phyloP scores from a whole-genome alignment of 140 eudicot species.

The Anethum foeniculum region DNA sequence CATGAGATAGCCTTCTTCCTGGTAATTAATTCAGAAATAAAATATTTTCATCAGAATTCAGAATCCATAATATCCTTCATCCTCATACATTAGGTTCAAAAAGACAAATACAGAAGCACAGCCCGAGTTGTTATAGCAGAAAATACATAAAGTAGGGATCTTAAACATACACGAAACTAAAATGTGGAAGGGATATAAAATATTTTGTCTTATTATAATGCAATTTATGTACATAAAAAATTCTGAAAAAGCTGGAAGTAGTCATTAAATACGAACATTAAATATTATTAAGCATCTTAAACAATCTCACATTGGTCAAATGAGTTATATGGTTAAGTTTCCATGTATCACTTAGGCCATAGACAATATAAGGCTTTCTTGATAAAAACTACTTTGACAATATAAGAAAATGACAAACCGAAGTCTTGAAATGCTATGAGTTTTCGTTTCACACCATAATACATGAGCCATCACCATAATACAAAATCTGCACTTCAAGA shows the following conservation, averaged over 20 bases:
- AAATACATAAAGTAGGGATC: background rate
- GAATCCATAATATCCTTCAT: background rate
- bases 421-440: background rate
- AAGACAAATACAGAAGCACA: background rate
- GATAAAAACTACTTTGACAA: background rate
- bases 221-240: background rate
- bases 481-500: background rate
- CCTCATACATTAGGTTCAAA: background rate
- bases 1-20: slow-evolving; percentile 63
- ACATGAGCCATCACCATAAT: background rate
- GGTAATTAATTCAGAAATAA: slow-evolving; percentile 14
- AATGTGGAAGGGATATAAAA: background rate
- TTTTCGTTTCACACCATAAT: background rate
- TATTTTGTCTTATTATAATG: background rate
- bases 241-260: background rate
- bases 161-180: background rate
- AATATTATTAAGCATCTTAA: background rate
- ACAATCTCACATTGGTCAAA: background rate
- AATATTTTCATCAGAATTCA: background rate
- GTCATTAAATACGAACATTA: background rate
- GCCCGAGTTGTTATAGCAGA: background rate
- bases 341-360: background rate
- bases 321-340: background rate
- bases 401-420: background rate
- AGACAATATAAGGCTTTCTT: background rate